phyloP scores from a whole-genome alignment of 179 eudicot species.

The Pouteria campechiana region DNA sequence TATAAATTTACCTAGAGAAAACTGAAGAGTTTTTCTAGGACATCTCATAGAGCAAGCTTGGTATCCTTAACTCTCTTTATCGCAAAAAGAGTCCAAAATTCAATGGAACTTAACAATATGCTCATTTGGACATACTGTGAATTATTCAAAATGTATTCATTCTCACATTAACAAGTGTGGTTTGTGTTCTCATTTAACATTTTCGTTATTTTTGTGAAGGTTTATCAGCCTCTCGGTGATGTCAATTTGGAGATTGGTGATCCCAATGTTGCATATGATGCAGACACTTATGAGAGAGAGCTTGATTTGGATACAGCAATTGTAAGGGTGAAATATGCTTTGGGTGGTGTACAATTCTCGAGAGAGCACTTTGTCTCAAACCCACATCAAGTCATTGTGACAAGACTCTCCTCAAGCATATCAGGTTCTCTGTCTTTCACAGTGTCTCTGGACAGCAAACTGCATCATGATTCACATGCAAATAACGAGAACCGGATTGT shows the following conservation, averaged over 20 bases:
- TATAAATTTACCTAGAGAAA: too few relatives aligned
- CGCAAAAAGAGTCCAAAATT: too few relatives aligned
- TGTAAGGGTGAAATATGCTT: conserved; percentile 43
- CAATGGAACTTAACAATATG: too few relatives aligned
- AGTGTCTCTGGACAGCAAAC: conserved; percentile 52
- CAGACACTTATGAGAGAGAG: conserved; percentile 50
- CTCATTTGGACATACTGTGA: too few relatives aligned
- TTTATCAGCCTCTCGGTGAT: conserved; percentile 82
- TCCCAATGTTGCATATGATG: conserved; percentile 24
- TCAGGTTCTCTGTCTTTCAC: conserved; percentile 54
- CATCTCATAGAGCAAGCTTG: too few relatives aligned
- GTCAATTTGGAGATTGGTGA: conserved; percentile 58
- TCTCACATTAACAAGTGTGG: too few relatives aligned
- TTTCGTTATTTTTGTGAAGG: conserved; percentile 37
- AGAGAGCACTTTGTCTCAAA: conserved; percentile 74
- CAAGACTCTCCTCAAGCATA: conserved; percentile 54
- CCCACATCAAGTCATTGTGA: conserved; percentile 70
- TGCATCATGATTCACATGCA: conserved; percentile 36
- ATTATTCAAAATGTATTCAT: too few relatives aligned
- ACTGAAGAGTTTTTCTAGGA: too few relatives aligned
- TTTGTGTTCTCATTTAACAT: too few relatives aligned
- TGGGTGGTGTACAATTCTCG: conserved; percentile 36
- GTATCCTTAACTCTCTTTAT: too few relatives aligned
- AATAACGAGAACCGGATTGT: conserved; percentile 49
- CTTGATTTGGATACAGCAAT: conserved; percentile 76